Evolutionary conservation across 129 eudicot species (phyloP).

Genomic region (Flaveria bidentis): DNA sequence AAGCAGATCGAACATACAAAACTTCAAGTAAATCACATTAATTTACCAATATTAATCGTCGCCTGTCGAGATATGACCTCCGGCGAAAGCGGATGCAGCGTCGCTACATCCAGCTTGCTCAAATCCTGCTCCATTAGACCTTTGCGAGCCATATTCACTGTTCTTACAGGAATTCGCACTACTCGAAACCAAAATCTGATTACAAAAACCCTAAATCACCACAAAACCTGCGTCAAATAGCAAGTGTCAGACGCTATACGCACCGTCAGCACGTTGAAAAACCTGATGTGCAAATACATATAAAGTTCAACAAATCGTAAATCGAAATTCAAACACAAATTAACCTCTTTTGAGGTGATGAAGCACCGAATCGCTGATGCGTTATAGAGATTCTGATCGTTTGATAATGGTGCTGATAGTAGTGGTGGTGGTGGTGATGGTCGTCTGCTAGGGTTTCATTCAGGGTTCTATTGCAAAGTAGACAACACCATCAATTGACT

Average conservation of each 20-base stretch:
- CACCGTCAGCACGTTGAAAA: neutral
- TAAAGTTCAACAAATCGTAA: conserved; percentile 17
- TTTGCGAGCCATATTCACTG: conserved; percentile 68
- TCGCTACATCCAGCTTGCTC: conserved; percentile 78
- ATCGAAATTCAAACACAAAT: conserved; percentile 1
- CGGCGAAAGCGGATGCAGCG: conserved; percentile 84
- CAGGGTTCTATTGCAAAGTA: conserved; percentile 25
- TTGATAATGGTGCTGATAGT: neutral
- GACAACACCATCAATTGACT: conserved; percentile 5
- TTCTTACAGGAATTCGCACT: conserved; percentile 21
- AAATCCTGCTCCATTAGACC: conserved; percentile 89
- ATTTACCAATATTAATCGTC: conserved; percentile 80
- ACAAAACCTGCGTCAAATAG: conserved; percentile 23
- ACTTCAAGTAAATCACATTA: neutral
- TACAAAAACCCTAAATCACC: conserved; percentile 24
- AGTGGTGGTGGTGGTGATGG: conserved; percentile 16
- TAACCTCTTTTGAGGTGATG: conserved; percentile 19
- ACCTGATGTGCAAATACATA: conserved; percentile 1
- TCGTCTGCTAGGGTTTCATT: conserved; percentile 35
- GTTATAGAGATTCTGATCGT: conserved; percentile 16
- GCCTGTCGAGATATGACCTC: conserved; percentile 98
- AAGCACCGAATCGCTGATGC: neutral
- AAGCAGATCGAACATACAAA: neutral
- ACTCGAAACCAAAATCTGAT: neutral
- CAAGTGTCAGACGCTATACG: neutral